phyloP scores from a whole-genome alignment of 306 rosid species.

The Acacia crassicarpa region DNA sequence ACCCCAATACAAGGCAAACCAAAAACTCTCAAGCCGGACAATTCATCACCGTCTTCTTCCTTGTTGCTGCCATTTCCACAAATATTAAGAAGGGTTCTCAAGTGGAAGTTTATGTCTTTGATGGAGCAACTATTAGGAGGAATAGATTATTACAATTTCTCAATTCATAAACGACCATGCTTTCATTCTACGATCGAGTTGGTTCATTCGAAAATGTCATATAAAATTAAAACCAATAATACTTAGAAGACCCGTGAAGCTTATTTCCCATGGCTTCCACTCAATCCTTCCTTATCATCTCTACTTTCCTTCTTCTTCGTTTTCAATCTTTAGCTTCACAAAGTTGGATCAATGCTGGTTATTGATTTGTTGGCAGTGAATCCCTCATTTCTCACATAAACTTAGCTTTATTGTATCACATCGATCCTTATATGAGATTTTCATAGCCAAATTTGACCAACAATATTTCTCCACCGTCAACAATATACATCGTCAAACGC shows the following conservation, averaged over 20 bases:
- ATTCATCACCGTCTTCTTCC: no score
- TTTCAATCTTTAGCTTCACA: slow-evolving; percentile 14
- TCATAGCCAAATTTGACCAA: slow-evolving; percentile 28
- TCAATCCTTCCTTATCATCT: neutral
- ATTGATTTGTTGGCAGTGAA: slow-evolving; percentile 29
- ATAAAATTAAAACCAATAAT: neutral
- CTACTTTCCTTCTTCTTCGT: slow-evolving; percentile 16
- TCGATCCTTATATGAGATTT: slow-evolving; percentile 33
- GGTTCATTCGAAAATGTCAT: neutral
- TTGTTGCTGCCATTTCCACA: no score
- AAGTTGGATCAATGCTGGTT: slow-evolving; percentile 41
- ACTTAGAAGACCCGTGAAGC: neutral
- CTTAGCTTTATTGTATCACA: slow-evolving; percentile 37
- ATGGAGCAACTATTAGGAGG: no score
- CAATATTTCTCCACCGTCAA: slow-evolving; percentile 40
- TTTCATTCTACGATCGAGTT: no score
- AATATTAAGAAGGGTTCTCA: no score
- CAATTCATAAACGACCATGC: no score
- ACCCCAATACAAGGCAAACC: no score
- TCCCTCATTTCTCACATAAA: slow-evolving; percentile 32
- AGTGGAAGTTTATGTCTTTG: no score
- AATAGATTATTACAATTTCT: no score
- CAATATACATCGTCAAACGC: slow-evolving; percentile 22
- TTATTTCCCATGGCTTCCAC: neutral
- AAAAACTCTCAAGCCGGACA: no score